Percentiles rank a stretch among this genome's conserved stretches.
phyloP scores from a whole-genome alignment of 1,139 yeast genomes.

The Yamadazyma friedrichii region DNA sequence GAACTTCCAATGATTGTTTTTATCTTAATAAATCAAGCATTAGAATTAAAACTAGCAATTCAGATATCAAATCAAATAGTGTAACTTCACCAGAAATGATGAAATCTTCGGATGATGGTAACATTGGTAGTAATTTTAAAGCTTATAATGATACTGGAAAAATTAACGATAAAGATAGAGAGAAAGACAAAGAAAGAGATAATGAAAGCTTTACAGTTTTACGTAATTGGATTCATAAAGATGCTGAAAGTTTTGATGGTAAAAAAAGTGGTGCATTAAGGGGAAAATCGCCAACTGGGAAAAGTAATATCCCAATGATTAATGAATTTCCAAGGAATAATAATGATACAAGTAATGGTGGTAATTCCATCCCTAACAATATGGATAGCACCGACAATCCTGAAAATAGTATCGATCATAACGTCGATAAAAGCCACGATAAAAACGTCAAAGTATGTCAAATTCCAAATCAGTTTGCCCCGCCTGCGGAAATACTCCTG shows the following conservation, averaged over 20 bases:
- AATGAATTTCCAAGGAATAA: too few relatives aligned
- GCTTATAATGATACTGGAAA: too few relatives aligned
- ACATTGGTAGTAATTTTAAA: background rate
- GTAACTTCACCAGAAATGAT: background rate
- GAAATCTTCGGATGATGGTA: background rate
- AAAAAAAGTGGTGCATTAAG: background rate
- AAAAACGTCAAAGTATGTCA: background rate
- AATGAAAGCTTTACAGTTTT: background rate
- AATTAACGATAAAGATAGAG: too few relatives aligned
- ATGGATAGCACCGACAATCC: too few relatives aligned
- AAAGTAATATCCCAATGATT: background rate
- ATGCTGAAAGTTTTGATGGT: constrained; percentile 3
- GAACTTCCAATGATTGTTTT: constrained; percentile 37
- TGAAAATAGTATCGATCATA: too few relatives aligned
- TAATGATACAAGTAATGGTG: too few relatives aligned
- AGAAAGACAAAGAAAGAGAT: too few relatives aligned
- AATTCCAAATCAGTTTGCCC: background rate
- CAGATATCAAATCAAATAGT: background rate
- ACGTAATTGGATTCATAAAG: constrained; percentile 9
- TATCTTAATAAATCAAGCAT: constrained; percentile 18
- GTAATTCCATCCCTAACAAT: too few relatives aligned
- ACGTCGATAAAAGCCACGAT: too few relatives aligned
- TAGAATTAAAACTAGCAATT: background rate
- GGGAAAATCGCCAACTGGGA: background rate
- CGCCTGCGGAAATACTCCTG: too few relatives aligned